Conservation (phyloP, 495 filamentous ascomycete genomes). For the Rhizodiscina lignyota region DNA sequence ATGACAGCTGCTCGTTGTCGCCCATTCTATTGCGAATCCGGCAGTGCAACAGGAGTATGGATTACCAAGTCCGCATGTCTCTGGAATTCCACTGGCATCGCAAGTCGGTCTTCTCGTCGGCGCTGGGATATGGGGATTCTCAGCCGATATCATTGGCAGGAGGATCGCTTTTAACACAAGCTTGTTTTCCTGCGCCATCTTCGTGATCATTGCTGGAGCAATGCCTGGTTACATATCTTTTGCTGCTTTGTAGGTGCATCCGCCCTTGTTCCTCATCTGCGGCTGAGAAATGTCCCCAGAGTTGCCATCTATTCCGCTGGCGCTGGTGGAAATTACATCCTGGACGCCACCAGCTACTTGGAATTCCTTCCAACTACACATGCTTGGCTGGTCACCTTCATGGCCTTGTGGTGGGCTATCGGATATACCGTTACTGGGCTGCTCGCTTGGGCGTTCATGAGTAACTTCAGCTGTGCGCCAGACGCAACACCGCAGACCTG, state of each 20-base stretch:
- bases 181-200: slow-evolving; percentile 22
- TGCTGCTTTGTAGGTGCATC: slow-evolving; percentile 13
- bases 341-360: slow-evolving; percentile 22
- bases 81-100: slow-evolving; percentile 20
- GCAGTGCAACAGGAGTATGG: slow-evolving; percentile 21
- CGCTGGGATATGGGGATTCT: slow-evolving; percentile 24
- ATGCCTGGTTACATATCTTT: slow-evolving; percentile 21
- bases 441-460: slow-evolving; percentile 27
- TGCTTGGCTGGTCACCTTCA: slow-evolving; percentile 23
- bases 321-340: slow-evolving; percentile 22
- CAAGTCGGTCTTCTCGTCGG: slow-evolving; percentile 23
- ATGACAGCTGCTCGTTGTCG: slow-evolving; percentile 21
- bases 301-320: slow-evolving; percentile 24
- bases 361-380: slow-evolving; percentile 20
- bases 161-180: slow-evolving; percentile 27
- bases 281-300: slow-evolving; percentile 5
- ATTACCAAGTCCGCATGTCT: slow-evolving; percentile 13
- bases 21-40: slow-evolving; percentile 21
- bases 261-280: neutral
- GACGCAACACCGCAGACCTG: slow-evolving; percentile 13
- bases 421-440: slow-evolving; percentile 24
- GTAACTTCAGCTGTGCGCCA: slow-evolving; percentile 20
- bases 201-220: slow-evolving; percentile 18
- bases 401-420: slow-evolving; percentile 23
- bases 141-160: slow-evolving; percentile 26